Base-by-base conservation (phyloP, 2,329 filamentous ascomycete species). In the Biscogniauxia mediterranea region DNA sequence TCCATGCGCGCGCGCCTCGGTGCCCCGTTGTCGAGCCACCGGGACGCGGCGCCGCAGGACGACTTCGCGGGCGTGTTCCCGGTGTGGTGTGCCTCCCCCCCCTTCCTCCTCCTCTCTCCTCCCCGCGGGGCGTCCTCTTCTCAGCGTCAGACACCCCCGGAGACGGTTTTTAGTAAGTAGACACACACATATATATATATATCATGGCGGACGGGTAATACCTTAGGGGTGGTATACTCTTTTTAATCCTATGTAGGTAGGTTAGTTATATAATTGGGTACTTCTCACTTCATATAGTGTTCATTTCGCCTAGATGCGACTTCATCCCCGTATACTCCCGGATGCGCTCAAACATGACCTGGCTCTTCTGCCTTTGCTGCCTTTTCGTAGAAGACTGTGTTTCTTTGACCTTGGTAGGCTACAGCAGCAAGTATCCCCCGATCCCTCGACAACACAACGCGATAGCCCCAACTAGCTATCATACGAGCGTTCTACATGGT, bases 301-400 rank as follows among this genome's bases (percentile, higher is more conserved):
- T 68, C 32, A 71, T 58, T 21, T 69, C 60, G 2, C 76, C 76
- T 2, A 79, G 63, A 42, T 66, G 61, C 28, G 66, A 66, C 60
- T 72, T 78, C 71, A 79, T 77, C 9, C 76, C 75, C 1, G 76
- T 78, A 58, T 72, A 75, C 17, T 78, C 72, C n/a, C 76, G 68
- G 26, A 79, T 77, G 52, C 72, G 68, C 17, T 75, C 74, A 68
- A 76, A 78, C 0, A 74, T 69, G 4, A 49, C 46, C 25, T 65
- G 58, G 0, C 72, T 74, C 3, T 57, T 61, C 8, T 56, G 55
- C 54, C 70, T 76, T 58, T 79, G 75, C 25, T 67, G 64, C 11
- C 52, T 42, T 3, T 69, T 70, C 0, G 71, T 70, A 2, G 63
- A 59, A 20, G 61, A 63, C 26, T 61, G 38, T 4, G 55, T 42